phyloP scores from a whole-genome alignment of 352 stramenopile species.

The Aphanomyces cochlioides region DNA sequence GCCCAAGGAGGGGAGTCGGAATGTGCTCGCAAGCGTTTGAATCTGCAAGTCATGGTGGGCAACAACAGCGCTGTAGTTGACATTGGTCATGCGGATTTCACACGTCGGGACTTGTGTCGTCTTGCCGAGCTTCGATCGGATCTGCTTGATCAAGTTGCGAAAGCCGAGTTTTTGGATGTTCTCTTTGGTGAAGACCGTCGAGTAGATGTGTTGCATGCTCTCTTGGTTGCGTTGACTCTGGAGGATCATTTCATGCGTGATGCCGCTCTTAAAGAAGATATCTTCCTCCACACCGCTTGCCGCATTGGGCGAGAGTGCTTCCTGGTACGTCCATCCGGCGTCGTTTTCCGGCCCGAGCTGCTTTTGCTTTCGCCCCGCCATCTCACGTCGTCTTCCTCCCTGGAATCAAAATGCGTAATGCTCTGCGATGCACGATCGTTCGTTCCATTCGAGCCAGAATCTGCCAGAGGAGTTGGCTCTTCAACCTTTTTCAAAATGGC shows the following conservation, averaged over 20 bases:
- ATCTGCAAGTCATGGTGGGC: conserved; percentile 6
- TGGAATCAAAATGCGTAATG: too few species aligned
- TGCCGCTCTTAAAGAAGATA: conserved; percentile 9
- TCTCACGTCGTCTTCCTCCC: too few species aligned
- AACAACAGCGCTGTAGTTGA: conserved; percentile 22
- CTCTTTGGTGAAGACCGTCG: conserved; percentile 26
- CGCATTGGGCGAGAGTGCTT: not conserved
- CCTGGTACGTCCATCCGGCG: conserved; percentile 6
- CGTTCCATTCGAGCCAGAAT: too few species aligned
- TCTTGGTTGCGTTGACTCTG: conserved; percentile 21
- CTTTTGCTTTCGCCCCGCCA: too few species aligned
- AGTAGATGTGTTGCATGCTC: conserved; percentile 24
- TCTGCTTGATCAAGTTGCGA: conserved; percentile 28
- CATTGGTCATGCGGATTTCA: conserved; percentile 17
- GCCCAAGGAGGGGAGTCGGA: conserved; percentile 1
- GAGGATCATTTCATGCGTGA: conserved; percentile 28
- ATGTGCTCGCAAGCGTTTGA: conserved; percentile 9
- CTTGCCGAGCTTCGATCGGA: conserved; percentile 21
- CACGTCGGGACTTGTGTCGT: conserved; percentile 14
- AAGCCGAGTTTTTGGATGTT: conserved; percentile 30
- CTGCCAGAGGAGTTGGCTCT: too few species aligned
- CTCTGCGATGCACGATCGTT: too few species aligned
- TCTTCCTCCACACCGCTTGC: not conserved
- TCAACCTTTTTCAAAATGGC: too few species aligned
- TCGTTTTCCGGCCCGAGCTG: not conserved